phyloP scores from a whole-genome alignment of 805 yeast species.

The Scheffersomyces coipomensis region DNA sequence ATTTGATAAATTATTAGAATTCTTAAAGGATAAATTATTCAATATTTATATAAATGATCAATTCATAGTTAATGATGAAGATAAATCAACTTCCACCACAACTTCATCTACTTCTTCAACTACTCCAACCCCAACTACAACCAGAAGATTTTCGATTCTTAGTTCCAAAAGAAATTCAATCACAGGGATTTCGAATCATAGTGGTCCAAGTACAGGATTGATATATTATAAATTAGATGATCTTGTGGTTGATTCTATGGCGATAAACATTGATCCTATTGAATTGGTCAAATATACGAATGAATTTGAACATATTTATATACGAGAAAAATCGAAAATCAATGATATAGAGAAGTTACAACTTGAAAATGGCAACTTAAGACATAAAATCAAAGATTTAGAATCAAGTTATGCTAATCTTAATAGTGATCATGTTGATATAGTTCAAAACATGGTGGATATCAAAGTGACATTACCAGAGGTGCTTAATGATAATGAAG shows the following conservation, averaged over 20 bases:
- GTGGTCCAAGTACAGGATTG: not conserved
- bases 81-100: conserved; percentile 1
- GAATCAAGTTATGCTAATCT: conserved; percentile 68
- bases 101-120: not conserved
- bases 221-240: conserved; percentile 62
- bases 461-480: conserved; percentile 76
- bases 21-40: conserved; percentile 77
- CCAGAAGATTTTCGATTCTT: conserved; percentile 23
- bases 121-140: conserved; percentile 10
- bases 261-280: conserved; percentile 69
- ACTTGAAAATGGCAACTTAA: conserved; percentile 66
- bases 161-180: conserved; percentile 18
- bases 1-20: conserved; percentile 77
- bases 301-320: conserved; percentile 75
- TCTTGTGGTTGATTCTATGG: conserved; percentile 77
- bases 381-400: conserved; percentile 68
- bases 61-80: conserved; percentile 18
- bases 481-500: conserved; percentile 69
- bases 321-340: conserved; percentile 61
- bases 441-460: conserved; percentile 84
- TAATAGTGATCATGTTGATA: conserved; percentile 79
- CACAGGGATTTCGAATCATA: not conserved
- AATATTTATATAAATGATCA: conserved; percentile 57
- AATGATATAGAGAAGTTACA: conserved; percentile 60
- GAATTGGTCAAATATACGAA: conserved; percentile 66